These are phyloP conservation scores for Telopea speciosissima DNA, from an alignment of 177 flowering plant genomes.

Conservation along the genomic window DNA sequence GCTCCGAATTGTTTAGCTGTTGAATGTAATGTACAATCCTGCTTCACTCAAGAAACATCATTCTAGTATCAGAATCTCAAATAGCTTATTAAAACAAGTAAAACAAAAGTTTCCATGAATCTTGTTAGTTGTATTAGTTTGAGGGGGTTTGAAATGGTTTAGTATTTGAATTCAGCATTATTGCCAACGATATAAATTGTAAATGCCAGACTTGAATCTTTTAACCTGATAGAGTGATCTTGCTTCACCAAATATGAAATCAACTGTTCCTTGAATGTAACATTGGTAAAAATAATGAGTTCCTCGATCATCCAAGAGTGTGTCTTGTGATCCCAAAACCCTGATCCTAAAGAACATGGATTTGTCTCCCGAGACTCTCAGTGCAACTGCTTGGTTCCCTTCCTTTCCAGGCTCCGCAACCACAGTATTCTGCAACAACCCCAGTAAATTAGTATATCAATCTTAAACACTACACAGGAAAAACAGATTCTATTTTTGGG, in stretches of 20 bases:
- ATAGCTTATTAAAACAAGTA: neutral
- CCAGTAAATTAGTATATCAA: neutral
- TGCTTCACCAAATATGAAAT: constrained; percentile 78
- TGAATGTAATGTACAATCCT: constrained; percentile 65
- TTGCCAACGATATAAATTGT: no score
- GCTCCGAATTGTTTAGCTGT: constrained; percentile 57
- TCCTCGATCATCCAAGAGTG: constrained; percentile 75
- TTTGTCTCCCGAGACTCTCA: constrained; percentile 61
- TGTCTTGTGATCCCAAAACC: constrained; percentile 80
- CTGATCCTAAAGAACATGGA: constrained; percentile 57
- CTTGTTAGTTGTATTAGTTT: no score
- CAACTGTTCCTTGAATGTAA: constrained; percentile 71
- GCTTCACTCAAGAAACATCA: neutral
- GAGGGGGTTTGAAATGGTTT: no score
- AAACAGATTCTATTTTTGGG: neutral
- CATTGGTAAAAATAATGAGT: constrained; percentile 63
- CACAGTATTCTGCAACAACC: constrained; percentile 57
- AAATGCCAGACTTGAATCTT: neutral
- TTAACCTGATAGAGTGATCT: constrained; percentile 75
- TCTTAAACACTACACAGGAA: neutral
- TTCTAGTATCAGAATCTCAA: neutral
- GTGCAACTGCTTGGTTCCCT: constrained; percentile 86
- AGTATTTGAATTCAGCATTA: no score
- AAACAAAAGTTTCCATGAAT: neutral
- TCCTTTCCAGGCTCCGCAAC: constrained; percentile 42